phyloP scores from a whole-genome alignment of 805 yeast species.

The Saturnispora hagleri region DNA sequence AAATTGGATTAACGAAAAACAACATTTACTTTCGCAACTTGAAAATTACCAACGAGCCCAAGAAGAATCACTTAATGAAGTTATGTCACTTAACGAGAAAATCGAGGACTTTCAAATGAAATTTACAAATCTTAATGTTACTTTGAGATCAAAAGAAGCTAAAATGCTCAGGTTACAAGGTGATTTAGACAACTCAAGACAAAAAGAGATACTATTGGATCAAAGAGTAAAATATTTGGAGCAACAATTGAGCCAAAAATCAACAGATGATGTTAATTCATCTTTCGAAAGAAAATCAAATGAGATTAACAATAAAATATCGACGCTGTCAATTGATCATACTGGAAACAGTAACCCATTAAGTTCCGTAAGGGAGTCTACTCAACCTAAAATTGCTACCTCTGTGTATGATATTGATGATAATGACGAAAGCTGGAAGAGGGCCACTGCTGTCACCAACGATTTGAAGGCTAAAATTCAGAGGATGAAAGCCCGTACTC shows the following conservation, averaged over 20 bases:
- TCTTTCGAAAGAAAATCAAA: slow-evolving; percentile 10
- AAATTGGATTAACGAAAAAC: slow-evolving; percentile 33
- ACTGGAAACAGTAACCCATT: slow-evolving; percentile 3
- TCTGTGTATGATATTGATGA: slow-evolving; percentile 30
- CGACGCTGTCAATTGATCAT: slow-evolving; percentile 26
- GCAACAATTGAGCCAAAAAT: slow-evolving; percentile 8
- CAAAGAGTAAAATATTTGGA: slow-evolving; percentile 16
- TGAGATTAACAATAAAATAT: slow-evolving; percentile 27
- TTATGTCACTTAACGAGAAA: slow-evolving; percentile 27
- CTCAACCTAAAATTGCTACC: slow-evolving; percentile 8
- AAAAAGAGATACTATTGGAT: slow-evolving; percentile 31
- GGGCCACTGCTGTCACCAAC: slow-evolving; percentile 84
- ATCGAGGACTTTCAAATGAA: slow-evolving; percentile 40
- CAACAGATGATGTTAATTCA: background rate
- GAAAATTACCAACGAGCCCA: slow-evolving; percentile 25
- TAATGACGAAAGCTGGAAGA: slow-evolving; percentile 69
- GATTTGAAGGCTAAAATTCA: slow-evolving; percentile 82
- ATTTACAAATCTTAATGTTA: slow-evolving; percentile 40
- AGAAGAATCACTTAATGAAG: slow-evolving; percentile 26
- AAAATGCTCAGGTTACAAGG: slow-evolving; percentile 51
- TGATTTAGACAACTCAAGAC: slow-evolving; percentile 51
- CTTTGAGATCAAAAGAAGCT: slow-evolving; percentile 58
- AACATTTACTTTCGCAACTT: slow-evolving; percentile 22
- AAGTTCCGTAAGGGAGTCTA: background rate
- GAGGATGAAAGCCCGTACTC: slow-evolving; percentile 65